Conservation (phyloP, 345 rosid species). For the Fremontodendron californicum region DNA sequence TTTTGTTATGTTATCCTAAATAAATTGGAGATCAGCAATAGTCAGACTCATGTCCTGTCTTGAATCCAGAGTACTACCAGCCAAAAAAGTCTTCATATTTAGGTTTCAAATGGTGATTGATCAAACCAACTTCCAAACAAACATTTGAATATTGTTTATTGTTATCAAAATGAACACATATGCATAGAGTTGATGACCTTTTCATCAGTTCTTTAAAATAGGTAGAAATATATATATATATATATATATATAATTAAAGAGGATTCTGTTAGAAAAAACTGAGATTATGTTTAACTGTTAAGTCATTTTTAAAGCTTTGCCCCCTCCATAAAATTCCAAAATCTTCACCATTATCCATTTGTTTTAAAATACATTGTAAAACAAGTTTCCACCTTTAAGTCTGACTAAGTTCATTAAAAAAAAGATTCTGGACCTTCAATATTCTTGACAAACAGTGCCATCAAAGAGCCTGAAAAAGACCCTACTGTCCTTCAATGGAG, state of each 20-base stretch:
- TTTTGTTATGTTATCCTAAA: too few species aligned
- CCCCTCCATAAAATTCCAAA: constrained; percentile 39
- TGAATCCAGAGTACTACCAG: background rate
- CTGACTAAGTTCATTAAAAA: constrained; percentile 28
- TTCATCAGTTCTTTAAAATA: background rate
- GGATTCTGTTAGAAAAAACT: constrained; percentile 14
- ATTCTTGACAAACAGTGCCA: background rate
- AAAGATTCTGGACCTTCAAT: background rate
- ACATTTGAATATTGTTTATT: background rate
- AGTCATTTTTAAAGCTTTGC: constrained; percentile 5
- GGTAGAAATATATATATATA: background rate
- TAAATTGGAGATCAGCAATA: background rate
- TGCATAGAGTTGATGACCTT: background rate
- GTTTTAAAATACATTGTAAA: constrained; percentile 4
- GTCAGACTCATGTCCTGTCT: background rate
- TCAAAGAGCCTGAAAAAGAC: background rate
- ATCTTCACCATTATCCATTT: constrained; percentile 12
- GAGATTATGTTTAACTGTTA: constrained; percentile 26
- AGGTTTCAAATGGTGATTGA: background rate
- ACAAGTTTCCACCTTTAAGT: constrained; percentile 22
- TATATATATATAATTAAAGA: background rate
- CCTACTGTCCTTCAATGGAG: background rate
- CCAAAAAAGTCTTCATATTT: background rate
- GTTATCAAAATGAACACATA: background rate
- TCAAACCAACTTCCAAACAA: constrained; percentile 8